phyloP scores from a whole-genome alignment of 768 basidiomycete genomes.

The Pulveroboletus sp. region DNA sequence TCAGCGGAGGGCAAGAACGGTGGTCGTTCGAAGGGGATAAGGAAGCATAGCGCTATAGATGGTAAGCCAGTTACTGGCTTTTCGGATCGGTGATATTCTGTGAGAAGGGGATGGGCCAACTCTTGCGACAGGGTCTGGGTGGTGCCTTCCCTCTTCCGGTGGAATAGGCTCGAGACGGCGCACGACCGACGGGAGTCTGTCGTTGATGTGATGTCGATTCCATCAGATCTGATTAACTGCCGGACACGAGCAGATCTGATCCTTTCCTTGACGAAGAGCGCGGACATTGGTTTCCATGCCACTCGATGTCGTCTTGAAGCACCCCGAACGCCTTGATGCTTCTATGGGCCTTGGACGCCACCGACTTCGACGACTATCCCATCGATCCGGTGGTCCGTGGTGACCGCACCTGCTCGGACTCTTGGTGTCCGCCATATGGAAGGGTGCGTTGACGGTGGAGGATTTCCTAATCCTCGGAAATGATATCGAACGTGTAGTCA shows the following conservation, averaged over 20 bases:
- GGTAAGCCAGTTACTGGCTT: background rate
- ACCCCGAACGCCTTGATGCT: background rate
- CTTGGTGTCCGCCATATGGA: background rate
- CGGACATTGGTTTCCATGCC: constrained; percentile 8
- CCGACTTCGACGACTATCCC: constrained; percentile 8
- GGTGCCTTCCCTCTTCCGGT: background rate
- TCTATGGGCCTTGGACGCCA: constrained; percentile 7
- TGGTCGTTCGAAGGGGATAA: background rate
- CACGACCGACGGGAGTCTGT: background rate
- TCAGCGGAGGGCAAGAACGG: constrained; percentile 2
- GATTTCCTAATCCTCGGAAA: constrained; percentile 11
- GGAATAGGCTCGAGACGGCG: background rate
- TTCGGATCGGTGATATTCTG: background rate
- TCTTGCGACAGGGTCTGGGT: background rate
- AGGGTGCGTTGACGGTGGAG: background rate
- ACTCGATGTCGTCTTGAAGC: background rate
- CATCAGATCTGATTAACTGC: constrained; percentile 3
- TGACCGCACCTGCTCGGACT: constrained; percentile 8
- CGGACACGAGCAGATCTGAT: background rate
- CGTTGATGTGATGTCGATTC: background rate
- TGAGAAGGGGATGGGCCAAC: background rate
- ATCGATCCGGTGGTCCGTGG: constrained; percentile 3
- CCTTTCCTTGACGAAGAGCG: constrained; percentile 9
- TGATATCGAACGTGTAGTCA: background rate
- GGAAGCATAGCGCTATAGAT: background rate